Evolutionary conservation across 2,329 filamentous ascomycete genomes (phyloP), one percentile per base, ranked within the genome.

Genomic region (Penicillium sp.): DNA sequence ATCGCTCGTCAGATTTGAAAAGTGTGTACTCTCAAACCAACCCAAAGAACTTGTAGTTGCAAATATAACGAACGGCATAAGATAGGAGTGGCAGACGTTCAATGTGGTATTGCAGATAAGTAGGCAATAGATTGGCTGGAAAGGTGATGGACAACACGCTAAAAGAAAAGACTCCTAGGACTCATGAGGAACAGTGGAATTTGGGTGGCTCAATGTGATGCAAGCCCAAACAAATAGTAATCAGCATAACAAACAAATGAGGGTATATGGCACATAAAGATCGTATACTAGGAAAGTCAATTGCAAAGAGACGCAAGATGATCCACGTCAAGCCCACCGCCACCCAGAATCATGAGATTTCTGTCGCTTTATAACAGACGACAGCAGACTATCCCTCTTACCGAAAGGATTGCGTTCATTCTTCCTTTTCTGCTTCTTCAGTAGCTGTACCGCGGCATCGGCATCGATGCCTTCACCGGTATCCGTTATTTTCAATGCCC

Each of bases 401-500:
- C 57, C 50, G 24, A 62, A 54, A 2, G 57, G 54, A 27, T 58
- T 63, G 27, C 49, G 49, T 34, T 57, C 55, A 13, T 56, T 45
- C 16, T 65, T 72, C 55, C 64, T 65, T 22, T 67, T 64, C 56
- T 76, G 74, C 51, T 72, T 68, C 16, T 83, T 63, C 57, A 87
- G 69, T 53, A 84, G 63, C 54, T 83, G 79, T 21, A 86, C 78
- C 0, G 84, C 84, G 4, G 79, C 77, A 60, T 84, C 78, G 9
- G 83, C 75, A 53, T 85, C 74, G 57, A 87, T 71, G 1, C 82
- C 82, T 58, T 84, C 81, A 0, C 83, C 84, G 13, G 77, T 78
- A 65, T 87, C 84, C 5, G 83, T 87, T 60, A 80, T 77, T 39
- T 79, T 77, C 16, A 87, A 70, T 16, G 84, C 84, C 62, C 80